These are phyloP conservation scores for Entomortierella lignicola DNA, from an alignment of 192 early-diverging fungal genomes.

Conservation along the genomic window DNA sequence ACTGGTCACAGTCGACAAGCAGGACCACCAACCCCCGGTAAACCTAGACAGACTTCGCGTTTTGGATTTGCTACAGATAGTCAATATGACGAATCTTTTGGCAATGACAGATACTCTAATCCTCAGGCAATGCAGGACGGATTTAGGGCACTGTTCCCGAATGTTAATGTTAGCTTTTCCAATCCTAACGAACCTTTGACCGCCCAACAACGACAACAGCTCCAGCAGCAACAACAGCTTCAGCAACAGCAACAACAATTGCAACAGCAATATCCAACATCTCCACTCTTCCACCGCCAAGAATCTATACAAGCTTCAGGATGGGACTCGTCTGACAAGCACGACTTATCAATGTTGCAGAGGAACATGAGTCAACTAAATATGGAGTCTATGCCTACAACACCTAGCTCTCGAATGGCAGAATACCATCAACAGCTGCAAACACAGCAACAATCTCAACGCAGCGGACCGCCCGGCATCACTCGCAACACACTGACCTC, in stretches of 20 bases:
- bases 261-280: conserved; percentile 14
- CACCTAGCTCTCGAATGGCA: conserved; percentile 45
- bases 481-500: conserved; percentile 28
- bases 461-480: conserved; percentile 39
- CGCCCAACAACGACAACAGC: conserved; percentile 34
- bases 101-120: conserved; percentile 19
- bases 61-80: conserved; percentile 60
- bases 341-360: conserved; percentile 20
- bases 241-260: conserved; percentile 30
- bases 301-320: conserved; percentile 4
- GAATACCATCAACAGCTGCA: conserved; percentile 46
- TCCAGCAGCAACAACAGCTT: conserved; percentile 24
- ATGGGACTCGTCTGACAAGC: conserved; percentile 30
- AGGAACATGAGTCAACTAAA: conserved; percentile 31
- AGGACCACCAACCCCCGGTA: conserved; percentile 45
- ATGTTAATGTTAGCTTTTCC: conserved; percentile 68
- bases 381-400: conserved; percentile 37
- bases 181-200: conserved; percentile 23
- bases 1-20: conserved; percentile 32
- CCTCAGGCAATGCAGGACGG: conserved; percentile 61
- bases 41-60: conserved; percentile 57
- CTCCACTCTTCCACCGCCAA: conserved; percentile 30
- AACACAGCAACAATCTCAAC: conserved; percentile 34
- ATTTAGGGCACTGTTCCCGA: conserved; percentile 65
- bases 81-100: conserved; percentile 31